Percentiles rank a stretch among this genome's conserved stretches.
Conservation (phyloP, 1,284 basidiomycete genomes). For the Trametes versicolor region DNA sequence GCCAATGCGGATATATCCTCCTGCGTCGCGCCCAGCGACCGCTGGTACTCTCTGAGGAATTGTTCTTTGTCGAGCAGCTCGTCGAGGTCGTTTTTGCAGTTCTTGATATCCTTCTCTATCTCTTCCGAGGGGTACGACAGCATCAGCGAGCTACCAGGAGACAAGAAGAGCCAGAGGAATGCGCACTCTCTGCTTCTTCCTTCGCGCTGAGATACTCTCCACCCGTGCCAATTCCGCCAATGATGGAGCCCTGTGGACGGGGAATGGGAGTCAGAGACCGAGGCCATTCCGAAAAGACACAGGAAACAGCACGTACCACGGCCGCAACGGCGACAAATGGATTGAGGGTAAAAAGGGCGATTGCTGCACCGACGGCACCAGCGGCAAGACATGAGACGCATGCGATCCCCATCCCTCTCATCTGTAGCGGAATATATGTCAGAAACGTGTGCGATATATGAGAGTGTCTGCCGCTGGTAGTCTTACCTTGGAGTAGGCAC, state of each 20-base stretch:
- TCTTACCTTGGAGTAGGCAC: too few relatives aligned
- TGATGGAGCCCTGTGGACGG: background rate
- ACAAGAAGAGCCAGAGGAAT: too few relatives aligned
- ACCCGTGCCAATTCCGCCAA: background rate
- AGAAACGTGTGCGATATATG: too few relatives aligned
- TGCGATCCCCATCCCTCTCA: conserved; percentile 2
- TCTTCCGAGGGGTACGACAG: background rate
- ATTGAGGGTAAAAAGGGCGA: background rate
- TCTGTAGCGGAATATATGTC: background rate
- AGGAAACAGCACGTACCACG: too few relatives aligned
- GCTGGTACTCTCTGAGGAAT: conserved; percentile 4
- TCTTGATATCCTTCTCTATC: background rate
- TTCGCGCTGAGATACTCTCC: background rate
- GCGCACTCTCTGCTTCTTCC: background rate
- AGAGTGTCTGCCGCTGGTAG: too few relatives aligned
- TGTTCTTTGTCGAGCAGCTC: background rate
- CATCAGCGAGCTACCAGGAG: too few relatives aligned
- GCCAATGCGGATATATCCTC: conserved; percentile 1
- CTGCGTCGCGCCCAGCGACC: conserved; percentile 1
- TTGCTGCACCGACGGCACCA: background rate
- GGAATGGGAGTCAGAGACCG: too few relatives aligned
- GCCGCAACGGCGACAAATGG: background rate
- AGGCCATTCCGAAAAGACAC: too few relatives aligned
- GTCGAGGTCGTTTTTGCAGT: background rate
- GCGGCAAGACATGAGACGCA: background rate